Base-by-base conservation (phyloP, 2,329 filamentous ascomycete species). In the Cryphonectria naterciae region DNA sequence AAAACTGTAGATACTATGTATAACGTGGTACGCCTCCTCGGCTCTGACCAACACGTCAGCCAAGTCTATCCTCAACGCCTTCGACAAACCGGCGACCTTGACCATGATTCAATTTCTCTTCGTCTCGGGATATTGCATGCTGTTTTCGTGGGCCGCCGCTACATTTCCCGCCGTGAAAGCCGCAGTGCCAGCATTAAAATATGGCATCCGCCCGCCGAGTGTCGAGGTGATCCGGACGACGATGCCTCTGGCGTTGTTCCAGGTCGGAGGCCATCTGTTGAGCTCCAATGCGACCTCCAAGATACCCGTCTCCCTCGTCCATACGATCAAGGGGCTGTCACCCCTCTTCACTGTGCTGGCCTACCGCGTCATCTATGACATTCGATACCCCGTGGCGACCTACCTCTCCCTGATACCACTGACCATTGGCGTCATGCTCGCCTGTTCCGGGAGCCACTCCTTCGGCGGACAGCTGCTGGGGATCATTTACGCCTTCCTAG, bases 301-400 rank as follows among this genome's bases (percentile, higher is more conserved):
- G 79, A 98, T 99, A 68, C 95, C 96, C 0, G 96, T 99, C 1
- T 98, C 96, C 8, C 87, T 99, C 49, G 96, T 99, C 4, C 96
- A 99, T 81, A 99, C 96, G 0, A 98, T 99, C 83, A 99, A 99
- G 83, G 96, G 96, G 10, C 89, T 99, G 37, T 98, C 95, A 2
- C 96, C 96, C 4, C 85, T 99, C 10, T 97, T 99, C 80, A 99
- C 96, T 0, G 96, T 99, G 58, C 81, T 97, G 69, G 96, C 96
- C 67, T 99, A 99, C 79, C 91, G 96, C 68, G 82, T 97, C 74
- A 86, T 98, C 78, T 97, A 95, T 82, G 88, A 94, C 76, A 97
- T 98, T 73, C 90, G 89, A 75, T 98, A 99, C 80, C 94, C 94
- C 1, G 86, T 86, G 46, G 90, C 94, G 8, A 98, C 95, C 2